Evolutionary conservation across 768 basidiomycete species (phyloP), one percentile per base, ranked within the genome.

Genomic region (Leccinum longicurvipes): DNA sequence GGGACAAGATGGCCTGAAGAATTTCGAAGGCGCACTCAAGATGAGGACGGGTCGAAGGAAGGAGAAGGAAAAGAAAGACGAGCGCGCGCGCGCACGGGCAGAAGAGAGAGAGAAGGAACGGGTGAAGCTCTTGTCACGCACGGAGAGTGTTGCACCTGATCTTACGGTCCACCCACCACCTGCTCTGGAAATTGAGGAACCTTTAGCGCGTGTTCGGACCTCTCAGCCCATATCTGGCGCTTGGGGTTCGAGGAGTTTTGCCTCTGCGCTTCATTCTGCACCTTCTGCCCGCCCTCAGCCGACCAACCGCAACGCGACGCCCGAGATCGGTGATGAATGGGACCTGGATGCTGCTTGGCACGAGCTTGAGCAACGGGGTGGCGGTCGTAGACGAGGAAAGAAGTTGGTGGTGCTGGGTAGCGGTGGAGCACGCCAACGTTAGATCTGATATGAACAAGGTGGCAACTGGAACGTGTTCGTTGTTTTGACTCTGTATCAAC

Each of bases 1-100:
- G 19, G 89, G 92, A 28, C 65, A 67, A 14, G 86, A 87, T 11
- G 86, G 87, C 0, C 69, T 98, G 53, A 86, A 82, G 76, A 87
- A 82, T 55, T 99, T 97, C 63, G 92, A 94, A 65, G 82, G 82
- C 2, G 82, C 91, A 28, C 76, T 99, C 54, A 88, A 83, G 72
- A 81, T 83, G 72, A 85, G 96, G 28, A 79, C 85, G 1, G 68
- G 81, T 10, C 81, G 87, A 60, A 79, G 93, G 61, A 85, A 85
- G 69, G 93, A 96, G 72, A 91, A 90, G 74, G 85, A 79, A 50
- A 79, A 82, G 68, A 91, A 87, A 67, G 96, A 98, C 66, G 93
- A 98, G 68, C 81, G 85, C 46, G 95, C 95, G 3, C 85, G 86
- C 50, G 75, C 75, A 1, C 77, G 83, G 15, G 90, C 89, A 24